Evolutionary conservation across 1,139 yeast species (phyloP).

Genomic region (Candida gigantensis): DNA sequence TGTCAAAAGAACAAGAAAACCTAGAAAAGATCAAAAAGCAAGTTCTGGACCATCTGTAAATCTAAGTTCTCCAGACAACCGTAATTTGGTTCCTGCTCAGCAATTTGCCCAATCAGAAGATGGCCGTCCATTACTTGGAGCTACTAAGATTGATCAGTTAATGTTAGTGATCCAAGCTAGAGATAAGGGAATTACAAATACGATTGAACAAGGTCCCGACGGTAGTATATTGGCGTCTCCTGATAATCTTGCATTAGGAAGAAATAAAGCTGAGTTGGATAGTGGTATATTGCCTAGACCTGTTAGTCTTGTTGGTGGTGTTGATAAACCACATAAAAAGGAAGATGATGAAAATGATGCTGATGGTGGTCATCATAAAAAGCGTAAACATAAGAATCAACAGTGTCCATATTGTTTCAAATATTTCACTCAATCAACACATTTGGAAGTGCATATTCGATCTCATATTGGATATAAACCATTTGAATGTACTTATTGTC

Average conservation of each 20-base stretch:
- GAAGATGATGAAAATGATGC: slow-evolving; percentile 19
- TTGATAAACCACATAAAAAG: slow-evolving; percentile 60
- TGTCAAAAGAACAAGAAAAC: slow-evolving; percentile 2
- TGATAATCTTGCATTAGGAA: slow-evolving; percentile 54
- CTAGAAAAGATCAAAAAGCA: slow-evolving; percentile 4
- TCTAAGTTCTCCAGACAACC: slow-evolving; percentile 11
- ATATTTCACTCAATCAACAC: slow-evolving; percentile 73
- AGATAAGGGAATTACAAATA: slow-evolving; percentile 66
- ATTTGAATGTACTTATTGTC: slow-evolving; percentile 76
- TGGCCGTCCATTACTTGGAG: slow-evolving; percentile 73
- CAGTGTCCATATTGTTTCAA: slow-evolving; percentile 72
- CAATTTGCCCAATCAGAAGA: slow-evolving; percentile 52
- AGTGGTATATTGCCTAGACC: slow-evolving; percentile 54
- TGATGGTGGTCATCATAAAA: slow-evolving; percentile 22
- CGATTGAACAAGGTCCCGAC: slow-evolving; percentile 62
- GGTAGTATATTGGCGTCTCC: slow-evolving; percentile 54
- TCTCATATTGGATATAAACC: slow-evolving; percentile 81
- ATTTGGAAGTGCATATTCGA: slow-evolving; percentile 74
- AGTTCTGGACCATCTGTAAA: slow-evolving; percentile 1
- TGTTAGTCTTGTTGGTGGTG: slow-evolving; percentile 77
- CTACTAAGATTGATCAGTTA: slow-evolving; percentile 84
- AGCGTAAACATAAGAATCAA: slow-evolving; percentile 50
- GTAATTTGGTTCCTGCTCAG: slow-evolving; percentile 43
- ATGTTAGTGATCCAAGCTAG: slow-evolving; percentile 90
- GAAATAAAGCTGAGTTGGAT: slow-evolving; percentile 27